Evolutionary conservation across 2,329 filamentous ascomycete species (phyloP).

Genomic region (Ophiobolus disseminans): DNA sequence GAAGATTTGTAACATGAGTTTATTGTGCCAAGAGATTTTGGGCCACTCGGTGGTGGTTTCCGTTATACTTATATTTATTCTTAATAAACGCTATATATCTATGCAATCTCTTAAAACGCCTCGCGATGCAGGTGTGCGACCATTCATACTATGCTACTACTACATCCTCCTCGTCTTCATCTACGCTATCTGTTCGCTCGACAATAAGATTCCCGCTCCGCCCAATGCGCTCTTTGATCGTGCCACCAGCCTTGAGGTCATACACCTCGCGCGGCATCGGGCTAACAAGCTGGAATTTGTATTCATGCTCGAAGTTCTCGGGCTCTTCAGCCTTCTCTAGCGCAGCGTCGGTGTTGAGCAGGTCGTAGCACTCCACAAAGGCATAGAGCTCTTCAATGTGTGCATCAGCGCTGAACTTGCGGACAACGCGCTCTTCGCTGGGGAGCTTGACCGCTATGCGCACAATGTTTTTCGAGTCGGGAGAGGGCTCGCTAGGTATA

Average conservation of each 20-base stretch:
- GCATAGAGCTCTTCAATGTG: conserved; percentile 90
- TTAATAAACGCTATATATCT: too few relatives aligned
- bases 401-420: conserved; percentile 73
- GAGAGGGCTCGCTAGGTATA: conserved; percentile 71
- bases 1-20: too few relatives aligned
- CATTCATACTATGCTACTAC: too few relatives aligned
- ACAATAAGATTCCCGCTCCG: conserved; percentile 88
- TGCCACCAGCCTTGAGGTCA: conserved; percentile 69
- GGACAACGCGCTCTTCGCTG: conserved; percentile 74
- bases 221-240: conserved; percentile 76
- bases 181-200: conserved; percentile 69
- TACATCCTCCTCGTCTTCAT: conserved; percentile 58
- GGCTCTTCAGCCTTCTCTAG: conserved; percentile 59
- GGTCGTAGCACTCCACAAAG: conserved; percentile 89
- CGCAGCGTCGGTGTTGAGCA: conserved; percentile 56
- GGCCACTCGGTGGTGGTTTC: too few relatives aligned
- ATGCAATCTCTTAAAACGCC: too few relatives aligned
- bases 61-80: too few relatives aligned
- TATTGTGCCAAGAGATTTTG: too few relatives aligned
- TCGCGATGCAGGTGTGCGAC: too few relatives aligned
- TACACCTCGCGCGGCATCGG: conserved; percentile 86
- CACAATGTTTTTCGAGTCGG: conserved; percentile 71
- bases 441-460: conserved; percentile 56
- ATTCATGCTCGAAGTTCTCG: conserved; percentile 77
- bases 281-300: conserved; percentile 83